Evolutionary conservation across 306 rosid species (phyloP).

Genomic region (Quercus rubra): DNA sequence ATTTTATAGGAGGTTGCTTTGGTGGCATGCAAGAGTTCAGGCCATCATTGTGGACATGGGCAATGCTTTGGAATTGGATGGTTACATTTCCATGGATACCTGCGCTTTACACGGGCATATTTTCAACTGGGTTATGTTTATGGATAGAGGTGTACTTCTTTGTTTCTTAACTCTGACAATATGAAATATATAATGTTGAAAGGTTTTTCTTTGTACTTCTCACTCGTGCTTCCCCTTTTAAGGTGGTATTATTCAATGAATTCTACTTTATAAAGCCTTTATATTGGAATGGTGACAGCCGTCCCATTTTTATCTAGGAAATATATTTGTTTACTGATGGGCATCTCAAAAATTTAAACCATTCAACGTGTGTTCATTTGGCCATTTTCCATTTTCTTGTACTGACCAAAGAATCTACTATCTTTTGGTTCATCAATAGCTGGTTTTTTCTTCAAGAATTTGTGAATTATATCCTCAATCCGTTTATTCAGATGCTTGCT

Average conservation of each 20-base stretch:
- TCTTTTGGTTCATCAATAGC: neutral
- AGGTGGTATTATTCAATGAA: neutral
- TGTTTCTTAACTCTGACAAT: neutral
- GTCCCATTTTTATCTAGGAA: neutral
- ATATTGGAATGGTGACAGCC: neutral
- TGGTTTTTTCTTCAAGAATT: neutral
- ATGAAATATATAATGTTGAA: neutral
- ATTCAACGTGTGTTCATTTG: neutral
- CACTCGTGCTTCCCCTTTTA: neutral
- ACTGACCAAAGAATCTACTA: neutral
- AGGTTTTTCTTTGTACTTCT: neutral
- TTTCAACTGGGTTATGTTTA: constrained; percentile 71
- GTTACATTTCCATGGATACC: constrained; percentile 78
- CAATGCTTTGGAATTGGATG: constrained; percentile 45
- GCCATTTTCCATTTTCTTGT: neutral
- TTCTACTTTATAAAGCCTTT: neutral
- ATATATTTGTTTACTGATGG: neutral
- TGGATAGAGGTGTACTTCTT: constrained; percentile 64
- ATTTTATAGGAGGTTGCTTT: constrained; percentile 41
- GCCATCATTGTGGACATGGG: constrained; percentile 52
- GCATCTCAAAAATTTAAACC: neutral
- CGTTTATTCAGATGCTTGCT: neutral
- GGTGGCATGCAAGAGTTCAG: constrained; percentile 33
- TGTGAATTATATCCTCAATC: neutral
- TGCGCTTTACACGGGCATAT: constrained; percentile 69